A percentile compares a stretch with the other conserved stretches of the same genome.
These are phyloP conservation scores for Salvia hispanica DNA, from an alignment of 257 asterid genomes.

Conservation along the genomic window DNA sequence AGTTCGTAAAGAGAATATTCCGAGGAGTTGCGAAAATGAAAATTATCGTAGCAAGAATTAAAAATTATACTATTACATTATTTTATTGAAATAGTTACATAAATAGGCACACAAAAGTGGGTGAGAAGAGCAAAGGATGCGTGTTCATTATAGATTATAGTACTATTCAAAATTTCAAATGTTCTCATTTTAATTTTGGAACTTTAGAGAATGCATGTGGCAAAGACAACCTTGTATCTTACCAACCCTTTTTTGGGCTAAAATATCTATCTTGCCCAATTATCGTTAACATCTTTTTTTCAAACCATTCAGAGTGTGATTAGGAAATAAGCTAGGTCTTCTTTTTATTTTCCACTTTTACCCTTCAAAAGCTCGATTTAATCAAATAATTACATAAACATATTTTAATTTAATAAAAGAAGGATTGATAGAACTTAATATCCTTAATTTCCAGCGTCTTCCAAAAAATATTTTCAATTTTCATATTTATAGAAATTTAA, in stretches of 20 bases:
- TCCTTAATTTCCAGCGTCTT: too few species aligned
- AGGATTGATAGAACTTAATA: too few species aligned
- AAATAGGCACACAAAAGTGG: constrained; percentile 27
- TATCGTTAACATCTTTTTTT: not conserved
- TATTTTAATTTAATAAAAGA: too few species aligned
- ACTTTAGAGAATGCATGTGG: constrained; percentile 27
- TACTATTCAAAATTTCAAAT: not conserved
- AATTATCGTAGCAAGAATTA: not conserved
- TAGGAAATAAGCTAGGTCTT: not conserved
- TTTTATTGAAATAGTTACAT: not conserved
- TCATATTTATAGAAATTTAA: too few species aligned
- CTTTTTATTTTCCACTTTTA: not conserved
- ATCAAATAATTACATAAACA: too few species aligned
- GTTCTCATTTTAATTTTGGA: constrained; percentile 8
- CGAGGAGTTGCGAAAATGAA: not conserved
- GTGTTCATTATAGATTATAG: constrained; percentile 28
- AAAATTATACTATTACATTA: not conserved
- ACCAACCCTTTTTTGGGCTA: constrained; percentile 32
- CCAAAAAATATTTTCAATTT: too few species aligned
- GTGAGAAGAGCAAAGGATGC: constrained; percentile 30
- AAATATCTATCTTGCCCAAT: constrained; percentile 22
- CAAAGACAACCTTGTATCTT: constrained; percentile 20
- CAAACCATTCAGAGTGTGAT: not conserved
- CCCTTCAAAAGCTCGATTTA: not conserved
- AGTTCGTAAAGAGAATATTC: not conserved